Evolutionary conservation across 2,329 filamentous ascomycete species (phyloP), one percentile per base, ranked within the genome.

Genomic region (Exophiala sp.): DNA sequence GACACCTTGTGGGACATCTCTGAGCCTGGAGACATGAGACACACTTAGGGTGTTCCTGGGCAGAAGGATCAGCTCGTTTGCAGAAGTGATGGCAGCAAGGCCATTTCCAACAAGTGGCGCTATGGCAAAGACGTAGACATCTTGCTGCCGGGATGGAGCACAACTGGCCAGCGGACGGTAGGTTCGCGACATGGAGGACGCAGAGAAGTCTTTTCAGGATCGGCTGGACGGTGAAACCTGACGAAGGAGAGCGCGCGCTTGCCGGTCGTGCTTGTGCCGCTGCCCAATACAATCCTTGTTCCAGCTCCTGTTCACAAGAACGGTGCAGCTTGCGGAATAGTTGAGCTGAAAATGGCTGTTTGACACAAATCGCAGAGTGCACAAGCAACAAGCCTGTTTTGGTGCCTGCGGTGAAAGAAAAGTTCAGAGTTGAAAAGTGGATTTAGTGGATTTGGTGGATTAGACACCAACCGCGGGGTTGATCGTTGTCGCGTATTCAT

Each of bases 121-220:
- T 21, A 62, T 53, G 5, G 50, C 42, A 37, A 56, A 58, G 43
- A 62, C 50, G 50, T 62, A 62, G 30, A 55, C 56, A 47, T 58
- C 59, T 10, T 53, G 39, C 13, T 48, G 35, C 24, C 9, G 37
- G 27, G 56, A 57, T 13, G 56, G 56, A 11, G 43, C 43, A 45
- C 54, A 53, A 41, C 43, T 46, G 9, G 43, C 42, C 11, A 53
- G 24, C 47, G 49, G 39, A 19, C 29, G 47, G 22, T 54, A 58
- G 22, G 27, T 43, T 21, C 48, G 46, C 23, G 39, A 32, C 52
- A 56, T 58, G 32, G 23, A 32, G 41, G 35, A 39, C 8, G 35
- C 35, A 18, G 24, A 27, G 34, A 37, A 18, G 18, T 19, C 13
- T 7, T 16, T 2, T 37, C 34, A 8, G 13, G 34, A 37, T 19